Evolutionary conservation across 306 rosid species (phyloP).

Genomic region (Albizia julibrissin): DNA sequence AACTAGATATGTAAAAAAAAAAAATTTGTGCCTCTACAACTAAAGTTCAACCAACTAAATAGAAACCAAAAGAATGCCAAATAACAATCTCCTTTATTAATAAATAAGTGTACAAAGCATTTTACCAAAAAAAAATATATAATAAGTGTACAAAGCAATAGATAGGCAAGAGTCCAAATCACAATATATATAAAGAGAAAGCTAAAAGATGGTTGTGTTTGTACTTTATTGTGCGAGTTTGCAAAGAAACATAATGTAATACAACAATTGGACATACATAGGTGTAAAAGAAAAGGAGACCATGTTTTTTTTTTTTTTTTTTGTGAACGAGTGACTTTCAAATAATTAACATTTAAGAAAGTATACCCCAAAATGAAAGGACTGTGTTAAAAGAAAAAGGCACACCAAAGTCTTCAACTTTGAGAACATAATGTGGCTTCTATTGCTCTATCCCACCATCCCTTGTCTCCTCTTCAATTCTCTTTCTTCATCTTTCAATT

Average conservation of each 20-base stretch:
- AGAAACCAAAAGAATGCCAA: no score
- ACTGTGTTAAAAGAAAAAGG: slow-evolving; percentile 50
- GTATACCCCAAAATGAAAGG: slow-evolving; percentile 43
- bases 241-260: neutral
- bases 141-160: neutral
- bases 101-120: neutral
- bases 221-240: neutral
- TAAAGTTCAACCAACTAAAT: neutral
- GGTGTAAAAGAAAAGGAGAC: slow-evolving; percentile 37
- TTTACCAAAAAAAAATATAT: no score
- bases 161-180: neutral
- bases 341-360: slow-evolving; percentile 24
- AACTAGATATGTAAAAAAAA: neutral
- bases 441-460: slow-evolving; percentile 65
- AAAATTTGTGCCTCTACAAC: no score
- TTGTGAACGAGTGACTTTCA: neutral
- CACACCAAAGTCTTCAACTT: slow-evolving; percentile 39
- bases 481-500: slow-evolving; percentile 37
- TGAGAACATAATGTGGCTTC: slow-evolving; percentile 48
- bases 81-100: neutral
- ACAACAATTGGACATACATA: neutral
- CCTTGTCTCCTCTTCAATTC: slow-evolving; percentile 66
- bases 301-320: neutral
- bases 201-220: neutral
- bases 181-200: neutral